phyloP scores from a whole-genome alignment of 2,329 filamentous ascomycete species.

The Xylaria sp. region DNA sequence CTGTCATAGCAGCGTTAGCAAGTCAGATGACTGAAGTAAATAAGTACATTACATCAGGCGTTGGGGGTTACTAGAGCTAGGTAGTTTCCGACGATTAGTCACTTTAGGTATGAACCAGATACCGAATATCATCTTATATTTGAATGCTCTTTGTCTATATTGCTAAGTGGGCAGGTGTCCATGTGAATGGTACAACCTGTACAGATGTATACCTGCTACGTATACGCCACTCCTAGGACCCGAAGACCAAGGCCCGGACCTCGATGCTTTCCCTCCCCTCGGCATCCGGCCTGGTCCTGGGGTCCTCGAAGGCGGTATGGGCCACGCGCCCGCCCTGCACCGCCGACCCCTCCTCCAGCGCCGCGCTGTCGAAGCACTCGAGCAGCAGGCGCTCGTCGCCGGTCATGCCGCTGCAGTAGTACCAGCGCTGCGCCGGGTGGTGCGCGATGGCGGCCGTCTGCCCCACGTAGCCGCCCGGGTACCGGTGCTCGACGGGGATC shows the following conservation, averaged over 20 bases:
- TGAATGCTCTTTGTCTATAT: not conserved
- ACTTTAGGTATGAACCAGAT: not conserved
- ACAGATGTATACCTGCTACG: too few relatives aligned
- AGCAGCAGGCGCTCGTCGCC: constrained; percentile 73
- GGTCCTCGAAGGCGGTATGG: constrained; percentile 80
- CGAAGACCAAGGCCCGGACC: constrained; percentile 83
- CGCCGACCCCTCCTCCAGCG: constrained; percentile 48
- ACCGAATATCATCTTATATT: not conserved
- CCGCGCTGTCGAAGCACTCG: constrained; percentile 76
- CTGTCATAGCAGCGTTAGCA: not conserved
- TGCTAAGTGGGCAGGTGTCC: not conserved
- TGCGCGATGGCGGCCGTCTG: constrained; percentile 73
- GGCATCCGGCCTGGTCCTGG: constrained; percentile 69
- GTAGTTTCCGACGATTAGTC: not conserved
- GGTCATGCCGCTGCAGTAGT: constrained; percentile 79
- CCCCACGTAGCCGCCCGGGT: constrained; percentile 67
- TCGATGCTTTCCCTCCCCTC: constrained; percentile 85
- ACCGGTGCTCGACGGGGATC: constrained; percentile 73
- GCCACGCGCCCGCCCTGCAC: constrained; percentile 62
- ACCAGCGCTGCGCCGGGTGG: constrained; percentile 69
- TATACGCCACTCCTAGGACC: constrained; percentile 40
- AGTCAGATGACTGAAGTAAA: not conserved
- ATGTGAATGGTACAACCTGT: too few relatives aligned
- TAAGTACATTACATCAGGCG: constrained; percentile 4
- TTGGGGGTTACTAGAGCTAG: constrained; percentile 6